phyloP scores from a whole-genome alignment of 768 basidiomycete genomes.

The Strobilomyces echinocephalus region DNA sequence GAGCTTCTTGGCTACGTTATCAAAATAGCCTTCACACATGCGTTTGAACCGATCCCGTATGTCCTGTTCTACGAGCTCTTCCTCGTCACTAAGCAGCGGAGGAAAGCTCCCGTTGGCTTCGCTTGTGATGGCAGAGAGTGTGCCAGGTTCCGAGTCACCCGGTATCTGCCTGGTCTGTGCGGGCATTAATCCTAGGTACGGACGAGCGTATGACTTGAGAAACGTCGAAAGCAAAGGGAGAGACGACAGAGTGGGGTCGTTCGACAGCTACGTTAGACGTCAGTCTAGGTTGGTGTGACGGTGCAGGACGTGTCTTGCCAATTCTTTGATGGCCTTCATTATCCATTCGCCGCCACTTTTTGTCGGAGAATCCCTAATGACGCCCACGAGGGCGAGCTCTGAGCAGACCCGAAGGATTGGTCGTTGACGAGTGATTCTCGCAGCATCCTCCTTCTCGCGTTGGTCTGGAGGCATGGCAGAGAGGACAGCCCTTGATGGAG shows the following conservation, averaged over 20 bases:
- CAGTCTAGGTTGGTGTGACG: constrained; percentile 13
- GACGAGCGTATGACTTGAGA: constrained; percentile 85
- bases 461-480: constrained; percentile 66
- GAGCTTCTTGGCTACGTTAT: constrained; percentile 85
- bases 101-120: constrained; percentile 39
- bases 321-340: constrained; percentile 79
- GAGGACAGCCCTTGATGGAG: constrained; percentile 55
- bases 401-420: constrained; percentile 83
- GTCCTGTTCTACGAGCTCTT: constrained; percentile 81
- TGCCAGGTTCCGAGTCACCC: constrained; percentile 50
- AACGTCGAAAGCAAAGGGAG: constrained; percentile 89
- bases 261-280: constrained; percentile 58
- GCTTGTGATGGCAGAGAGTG: constrained; percentile 39
- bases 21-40: constrained; percentile 93
- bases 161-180: constrained; percentile 57
- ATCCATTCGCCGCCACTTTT: constrained; percentile 83
- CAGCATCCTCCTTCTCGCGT: constrained; percentile 86
- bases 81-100: constrained; percentile 43
- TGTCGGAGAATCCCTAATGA: constrained; percentile 67
- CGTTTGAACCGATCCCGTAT: constrained; percentile 84
- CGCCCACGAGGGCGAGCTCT: constrained; percentile 83
- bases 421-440: constrained; percentile 75
- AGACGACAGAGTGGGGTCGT: constrained; percentile 81
- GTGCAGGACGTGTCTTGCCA: constrained; percentile 49
- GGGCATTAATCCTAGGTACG: constrained; percentile 77